These are phyloP conservation scores for Chloris gayana DNA, from an alignment of 176 grass and related monocot genomes.

Conservation along the genomic window DNA sequence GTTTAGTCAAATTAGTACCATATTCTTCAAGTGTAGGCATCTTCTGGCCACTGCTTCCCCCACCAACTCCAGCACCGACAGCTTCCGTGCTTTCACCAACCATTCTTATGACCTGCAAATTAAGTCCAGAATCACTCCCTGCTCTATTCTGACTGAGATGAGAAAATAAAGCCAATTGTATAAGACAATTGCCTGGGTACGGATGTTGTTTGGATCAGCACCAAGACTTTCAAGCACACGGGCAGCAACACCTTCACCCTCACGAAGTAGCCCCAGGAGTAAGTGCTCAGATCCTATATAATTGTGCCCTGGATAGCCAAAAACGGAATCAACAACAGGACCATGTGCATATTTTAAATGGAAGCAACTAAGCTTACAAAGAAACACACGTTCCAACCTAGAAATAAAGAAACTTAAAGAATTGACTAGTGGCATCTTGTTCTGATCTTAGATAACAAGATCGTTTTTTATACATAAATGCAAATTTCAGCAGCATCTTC, in stretches of 20 bases:
- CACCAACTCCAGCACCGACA: constrained; percentile 90
- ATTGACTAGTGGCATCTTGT: not conserved
- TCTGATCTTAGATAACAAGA: not conserved
- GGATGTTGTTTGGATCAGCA: constrained; percentile 89
- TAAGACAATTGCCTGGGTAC: constrained; percentile 73
- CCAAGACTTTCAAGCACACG: constrained; percentile 91
- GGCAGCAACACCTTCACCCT: constrained; percentile 95
- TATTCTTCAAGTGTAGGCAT: constrained; percentile 99
- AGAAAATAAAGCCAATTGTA: constrained; percentile 4
- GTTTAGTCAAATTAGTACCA: constrained; percentile 97
- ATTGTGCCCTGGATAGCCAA: constrained; percentile 82
- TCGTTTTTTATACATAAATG: not conserved
- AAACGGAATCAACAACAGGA: constrained; percentile 33
- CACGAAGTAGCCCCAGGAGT: constrained; percentile 84
- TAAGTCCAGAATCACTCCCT: constrained; percentile 20
- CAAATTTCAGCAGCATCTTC: not conserved
- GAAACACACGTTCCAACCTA: constrained; percentile 11
- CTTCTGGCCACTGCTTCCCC: constrained; percentile 90
- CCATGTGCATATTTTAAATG: constrained; percentile 15
- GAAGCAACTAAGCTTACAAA: not conserved
- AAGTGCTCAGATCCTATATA: constrained; percentile 96
- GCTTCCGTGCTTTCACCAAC: constrained; percentile 96
- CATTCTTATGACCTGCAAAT: constrained; percentile 93
- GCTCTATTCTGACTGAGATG: not conserved
- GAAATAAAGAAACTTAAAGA: not conserved